These are phyloP conservation scores for Exophiala oligosperma DNA, from an alignment of 2,329 filamentous ascomycete genomes.

Conservation along the genomic window DNA sequence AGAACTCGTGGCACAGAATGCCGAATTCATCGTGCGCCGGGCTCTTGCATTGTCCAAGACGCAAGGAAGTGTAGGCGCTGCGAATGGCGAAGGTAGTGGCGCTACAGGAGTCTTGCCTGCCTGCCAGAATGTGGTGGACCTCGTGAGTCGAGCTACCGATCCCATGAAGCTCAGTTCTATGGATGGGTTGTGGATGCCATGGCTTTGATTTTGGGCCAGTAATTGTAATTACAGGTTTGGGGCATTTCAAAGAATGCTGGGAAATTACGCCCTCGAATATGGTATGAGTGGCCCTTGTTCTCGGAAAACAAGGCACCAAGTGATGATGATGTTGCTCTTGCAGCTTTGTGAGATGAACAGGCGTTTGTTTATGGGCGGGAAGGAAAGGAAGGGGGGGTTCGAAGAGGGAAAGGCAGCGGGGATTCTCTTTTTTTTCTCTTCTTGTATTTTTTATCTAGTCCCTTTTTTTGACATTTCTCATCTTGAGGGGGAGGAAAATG, in stretches of 20 bases:
- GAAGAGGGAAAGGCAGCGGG: too few relatives aligned
- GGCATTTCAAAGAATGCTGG: too few relatives aligned
- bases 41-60: constrained; percentile 77
- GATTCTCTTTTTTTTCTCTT: too few relatives aligned
- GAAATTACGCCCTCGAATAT: neutral
- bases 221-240: too few relatives aligned
- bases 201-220: constrained; percentile 57
- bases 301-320: too few relatives aligned
- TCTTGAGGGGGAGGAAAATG: too few relatives aligned
- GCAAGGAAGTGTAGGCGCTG: constrained; percentile 34
- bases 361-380: too few relatives aligned
- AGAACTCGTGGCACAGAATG: constrained; percentile 81
- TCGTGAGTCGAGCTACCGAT: constrained; percentile 89
- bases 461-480: too few relatives aligned
- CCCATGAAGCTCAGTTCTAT: constrained; percentile 84
- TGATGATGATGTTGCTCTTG: too few relatives aligned
- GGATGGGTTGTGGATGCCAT: constrained; percentile 97
- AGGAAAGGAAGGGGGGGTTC: too few relatives aligned
- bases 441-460: too few relatives aligned
- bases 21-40: constrained; percentile 86
- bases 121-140: constrained; percentile 94
- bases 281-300: neutral
- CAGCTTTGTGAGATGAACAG: too few relatives aligned
- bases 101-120: constrained; percentile 71
- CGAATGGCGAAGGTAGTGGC: constrained; percentile 6